These are phyloP conservation scores for Euphorbia corollata DNA, from an alignment of 441 rosid species.

Conservation along the genomic window DNA sequence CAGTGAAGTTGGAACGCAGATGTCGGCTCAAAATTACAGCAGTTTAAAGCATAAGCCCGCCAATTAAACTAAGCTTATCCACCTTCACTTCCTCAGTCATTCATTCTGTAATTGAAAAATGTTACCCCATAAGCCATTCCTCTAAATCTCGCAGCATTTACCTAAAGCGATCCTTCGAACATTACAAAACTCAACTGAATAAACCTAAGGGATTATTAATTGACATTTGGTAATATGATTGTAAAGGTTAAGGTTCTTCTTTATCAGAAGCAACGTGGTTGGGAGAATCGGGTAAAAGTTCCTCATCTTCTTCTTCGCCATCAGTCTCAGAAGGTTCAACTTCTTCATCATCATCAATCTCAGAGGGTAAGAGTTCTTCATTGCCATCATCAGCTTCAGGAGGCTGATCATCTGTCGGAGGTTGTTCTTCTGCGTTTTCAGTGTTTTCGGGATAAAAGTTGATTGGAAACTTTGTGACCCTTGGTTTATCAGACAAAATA, in stretches of 20 bases:
- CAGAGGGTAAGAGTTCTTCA: too few relatives aligned
- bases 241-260: conserved; percentile 22
- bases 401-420: conserved; percentile 33
- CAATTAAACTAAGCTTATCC: conserved; percentile 7
- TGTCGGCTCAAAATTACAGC: too few relatives aligned
- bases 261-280: conserved; percentile 26
- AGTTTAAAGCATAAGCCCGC: too few relatives aligned
- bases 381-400: conserved; percentile 16
- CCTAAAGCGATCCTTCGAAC: neutral
- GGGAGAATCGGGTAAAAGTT: conserved; percentile 26
- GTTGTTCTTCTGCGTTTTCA: conserved; percentile 35
- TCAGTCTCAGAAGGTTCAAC: neutral
- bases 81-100: conserved; percentile 16
- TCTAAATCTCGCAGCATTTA: conserved; percentile 15
- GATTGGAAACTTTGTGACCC: conserved; percentile 73
- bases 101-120: neutral
- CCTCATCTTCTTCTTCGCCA: conserved; percentile 34
- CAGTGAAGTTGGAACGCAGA: too few relatives aligned
- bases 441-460: conserved; percentile 57
- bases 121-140: conserved; percentile 6
- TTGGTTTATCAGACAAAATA: conserved; percentile 62
- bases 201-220: conserved; percentile 1
- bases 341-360: too few relatives aligned
- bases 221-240: neutral
- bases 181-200: conserved; percentile 4